These are phyloP conservation scores for Rhodomyrtus psidioides DNA, from an alignment of 441 rosid genomes.

Conservation along the genomic window DNA sequence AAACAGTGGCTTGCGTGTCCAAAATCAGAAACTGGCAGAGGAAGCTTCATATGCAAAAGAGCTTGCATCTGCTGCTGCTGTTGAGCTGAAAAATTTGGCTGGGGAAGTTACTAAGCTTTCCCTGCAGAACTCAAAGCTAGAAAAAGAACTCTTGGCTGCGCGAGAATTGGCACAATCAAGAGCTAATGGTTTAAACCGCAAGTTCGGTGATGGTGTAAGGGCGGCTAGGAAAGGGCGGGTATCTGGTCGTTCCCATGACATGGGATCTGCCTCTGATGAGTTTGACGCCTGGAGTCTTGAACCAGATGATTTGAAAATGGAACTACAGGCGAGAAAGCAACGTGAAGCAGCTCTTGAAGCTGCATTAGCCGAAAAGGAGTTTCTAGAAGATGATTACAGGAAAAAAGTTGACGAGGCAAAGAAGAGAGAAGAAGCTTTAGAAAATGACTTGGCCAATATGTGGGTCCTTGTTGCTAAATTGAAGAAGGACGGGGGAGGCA, in stretches of 20 bases:
- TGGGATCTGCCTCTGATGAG: constrained; percentile 45
- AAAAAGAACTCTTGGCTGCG: constrained; percentile 66
- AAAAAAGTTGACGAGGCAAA: constrained; percentile 78
- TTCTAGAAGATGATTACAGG: constrained; percentile 68
- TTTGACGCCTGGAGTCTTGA: constrained; percentile 75
- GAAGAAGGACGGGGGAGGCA: constrained; percentile 68
- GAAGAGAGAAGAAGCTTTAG: constrained; percentile 83
- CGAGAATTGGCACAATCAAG: constrained; percentile 62
- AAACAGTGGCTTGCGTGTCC: constrained; percentile 70
- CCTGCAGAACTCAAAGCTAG: constrained; percentile 74
- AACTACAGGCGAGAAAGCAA: constrained; percentile 85
- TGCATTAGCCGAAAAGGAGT: constrained; percentile 75
- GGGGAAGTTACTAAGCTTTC: constrained; percentile 92
- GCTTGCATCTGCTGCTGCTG: constrained; percentile 99
- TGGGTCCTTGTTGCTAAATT: constrained; percentile 99
- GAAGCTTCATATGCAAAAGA: constrained; percentile 98
- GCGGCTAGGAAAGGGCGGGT: constrained; percentile 73
- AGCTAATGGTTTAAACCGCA: constrained; percentile 54
- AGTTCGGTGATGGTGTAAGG: constrained; percentile 45
- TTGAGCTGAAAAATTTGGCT: constrained; percentile 95
- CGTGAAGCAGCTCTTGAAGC: constrained; percentile 89
- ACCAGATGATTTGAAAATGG: constrained; percentile 72
- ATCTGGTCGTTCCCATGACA: constrained; percentile 52
- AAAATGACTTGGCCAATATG: constrained; percentile 97
- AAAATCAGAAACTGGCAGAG: constrained; percentile 84